Percentiles rank a stretch among this genome's conserved stretches.
Evolutionary conservation across 768 basidiomycete species (phyloP).

Genomic region (Pleurotus cornucopiae): DNA sequence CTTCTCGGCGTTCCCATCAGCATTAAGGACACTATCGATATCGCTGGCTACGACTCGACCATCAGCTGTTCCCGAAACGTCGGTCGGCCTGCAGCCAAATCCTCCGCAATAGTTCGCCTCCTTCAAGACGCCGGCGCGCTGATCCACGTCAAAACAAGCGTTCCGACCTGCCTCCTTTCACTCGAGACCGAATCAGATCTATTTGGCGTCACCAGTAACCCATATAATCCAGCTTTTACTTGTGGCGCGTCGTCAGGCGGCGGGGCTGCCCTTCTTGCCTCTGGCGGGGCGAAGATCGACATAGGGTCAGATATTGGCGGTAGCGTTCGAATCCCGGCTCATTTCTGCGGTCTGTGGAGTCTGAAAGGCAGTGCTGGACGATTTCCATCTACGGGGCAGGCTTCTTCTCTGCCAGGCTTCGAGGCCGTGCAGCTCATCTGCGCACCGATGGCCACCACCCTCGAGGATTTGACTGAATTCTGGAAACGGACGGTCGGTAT

Average conservation of each 20-base stretch:
- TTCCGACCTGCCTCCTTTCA: constrained; percentile 51
- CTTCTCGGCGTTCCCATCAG: constrained; percentile 18
- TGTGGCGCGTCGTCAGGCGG: constrained; percentile 69
- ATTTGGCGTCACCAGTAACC: constrained; percentile 61
- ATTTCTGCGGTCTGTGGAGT: constrained; percentile 68
- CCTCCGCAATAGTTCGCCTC: constrained; percentile 52
- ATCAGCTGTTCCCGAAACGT: constrained; percentile 56
- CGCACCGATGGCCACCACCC: constrained; percentile 58
- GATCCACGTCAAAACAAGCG: constrained; percentile 59
- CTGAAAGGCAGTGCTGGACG: constrained; percentile 58
- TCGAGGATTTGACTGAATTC: constrained; percentile 61
- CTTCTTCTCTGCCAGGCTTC: constrained; percentile 45
- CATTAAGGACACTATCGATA: constrained; percentile 35
- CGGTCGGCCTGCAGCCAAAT: constrained; percentile 36
- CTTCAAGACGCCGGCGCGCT: constrained; percentile 62
- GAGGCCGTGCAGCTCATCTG: constrained; percentile 51
- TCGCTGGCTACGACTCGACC: constrained; percentile 57
- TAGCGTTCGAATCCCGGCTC: constrained; percentile 67
- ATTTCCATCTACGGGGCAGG: constrained; percentile 49
- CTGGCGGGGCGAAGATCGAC: constrained; percentile 62
- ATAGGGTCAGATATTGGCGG: constrained; percentile 75
- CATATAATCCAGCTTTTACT: constrained; percentile 47
- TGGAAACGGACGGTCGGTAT: constrained; percentile 58
- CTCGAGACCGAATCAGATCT: constrained; percentile 58
- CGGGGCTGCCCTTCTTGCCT: constrained; percentile 62